Conservation (phyloP, 345 rosid genomes). For the Hibiscus syriacus region DNA sequence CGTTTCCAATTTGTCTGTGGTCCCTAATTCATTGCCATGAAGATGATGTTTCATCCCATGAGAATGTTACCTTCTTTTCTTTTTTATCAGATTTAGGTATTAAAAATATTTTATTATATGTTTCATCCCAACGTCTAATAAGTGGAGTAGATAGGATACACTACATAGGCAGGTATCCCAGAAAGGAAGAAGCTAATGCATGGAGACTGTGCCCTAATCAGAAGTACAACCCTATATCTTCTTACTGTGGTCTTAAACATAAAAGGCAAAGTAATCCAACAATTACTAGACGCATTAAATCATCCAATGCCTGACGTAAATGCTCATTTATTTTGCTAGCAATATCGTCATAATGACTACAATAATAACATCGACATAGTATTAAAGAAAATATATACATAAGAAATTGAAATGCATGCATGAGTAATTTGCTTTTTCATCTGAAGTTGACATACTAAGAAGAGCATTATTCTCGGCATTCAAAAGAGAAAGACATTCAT, state of each 20-base stretch:
- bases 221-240: neutral
- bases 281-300: neutral
- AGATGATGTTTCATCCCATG: constrained; percentile 26
- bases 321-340: neutral
- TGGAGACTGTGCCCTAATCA: neutral
- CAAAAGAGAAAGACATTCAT: neutral
- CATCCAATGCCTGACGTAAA: neutral
- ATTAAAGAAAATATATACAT: too few species aligned
- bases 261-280: neutral
- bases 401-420: neutral
- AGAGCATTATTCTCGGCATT: neutral
- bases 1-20: constrained; percentile 33
- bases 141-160: too few species aligned
- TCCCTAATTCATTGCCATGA: constrained; percentile 32
- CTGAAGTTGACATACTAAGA: neutral
- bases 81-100: too few species aligned
- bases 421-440: neutral
- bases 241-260: neutral
- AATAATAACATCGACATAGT: too few species aligned
- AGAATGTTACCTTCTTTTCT: too few species aligned
- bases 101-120: too few species aligned
- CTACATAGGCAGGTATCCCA: too few species aligned
- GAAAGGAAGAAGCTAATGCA: neutral
- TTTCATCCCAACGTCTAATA: too few species aligned
- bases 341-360: too few species aligned